Evolutionary conservation across 768 basidiomycete genomes (phyloP).

Genomic region (Brasilioporus rufonigricans): DNA sequence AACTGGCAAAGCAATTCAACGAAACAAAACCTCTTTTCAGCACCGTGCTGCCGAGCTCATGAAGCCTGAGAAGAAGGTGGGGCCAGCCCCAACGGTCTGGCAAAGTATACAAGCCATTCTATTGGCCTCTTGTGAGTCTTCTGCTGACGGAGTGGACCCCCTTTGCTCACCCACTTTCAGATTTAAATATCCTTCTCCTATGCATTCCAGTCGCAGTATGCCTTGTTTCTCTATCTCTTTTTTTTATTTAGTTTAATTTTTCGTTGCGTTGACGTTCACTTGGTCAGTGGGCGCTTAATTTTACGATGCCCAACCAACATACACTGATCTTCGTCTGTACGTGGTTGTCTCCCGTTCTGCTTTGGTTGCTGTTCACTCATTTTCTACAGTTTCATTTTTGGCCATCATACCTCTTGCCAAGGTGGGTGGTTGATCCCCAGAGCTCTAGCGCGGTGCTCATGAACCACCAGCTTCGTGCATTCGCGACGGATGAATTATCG

Average conservation of each 20-base stretch:
- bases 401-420: constrained; percentile 86
- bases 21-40: constrained; percentile 12
- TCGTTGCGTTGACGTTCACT: neutral
- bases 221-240: neutral
- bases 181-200: constrained; percentile 66
- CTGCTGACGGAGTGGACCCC: neutral
- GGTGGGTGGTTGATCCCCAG: constrained; percentile 32
- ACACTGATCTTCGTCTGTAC: constrained; percentile 73
- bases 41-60: constrained; percentile 32
- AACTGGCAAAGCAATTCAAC: neutral
- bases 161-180: constrained; percentile 33
- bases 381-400: constrained; percentile 65
- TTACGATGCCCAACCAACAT: constrained; percentile 47
- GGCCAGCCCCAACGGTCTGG: constrained; percentile 42
- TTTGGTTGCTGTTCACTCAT: neutral
- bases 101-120: constrained; percentile 54
- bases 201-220: constrained; percentile 71
- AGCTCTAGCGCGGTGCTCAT: constrained; percentile 1
- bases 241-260: no score
- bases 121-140: constrained; percentile 52
- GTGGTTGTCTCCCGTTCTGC: constrained; percentile 24
- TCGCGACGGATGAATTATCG: constrained; percentile 84
- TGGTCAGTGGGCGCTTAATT: constrained; percentile 70
- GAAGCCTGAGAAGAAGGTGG: constrained; percentile 37
- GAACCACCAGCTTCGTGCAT: constrained; percentile 59